Base-by-base conservation (phyloP, 1,284 basidiomycete species). In the Mycosarcoma maydis region DNA sequence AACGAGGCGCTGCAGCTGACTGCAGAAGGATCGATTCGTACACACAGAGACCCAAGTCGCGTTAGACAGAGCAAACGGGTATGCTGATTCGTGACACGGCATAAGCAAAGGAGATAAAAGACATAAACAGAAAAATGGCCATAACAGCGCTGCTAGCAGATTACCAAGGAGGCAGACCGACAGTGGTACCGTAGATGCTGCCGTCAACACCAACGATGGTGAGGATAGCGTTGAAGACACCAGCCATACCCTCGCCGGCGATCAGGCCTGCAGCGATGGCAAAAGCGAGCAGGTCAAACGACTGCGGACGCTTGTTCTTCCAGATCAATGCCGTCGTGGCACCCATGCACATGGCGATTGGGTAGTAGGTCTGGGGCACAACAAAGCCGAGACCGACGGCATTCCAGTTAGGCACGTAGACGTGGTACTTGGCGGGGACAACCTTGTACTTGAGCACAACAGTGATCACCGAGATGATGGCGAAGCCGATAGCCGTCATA, bases 171-270 rank as follows among this genome's bases (percentile, higher is more conserved):
- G 75, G 75, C n/a, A 68, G 8, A 45, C 61, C 75, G 16, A 75
- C 73, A 7, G 27, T 39, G 26, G 55, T 57, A 20, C 73, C 75
- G 34, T 64, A 55, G 17, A 29, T 22, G 6, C 46, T 39, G 24
- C 74, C 74, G 20, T 46, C 45, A 17, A 78, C 75, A 13, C 51
- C 47, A 20, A 62, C 57, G 36, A 81, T 78, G 23, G 75, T 67
- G 9, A 81, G 61, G 51, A 78, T 80, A 22, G 88, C 88, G 70
- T 87, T 87, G 76, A 89, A 85, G 34, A 89, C 87, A 76, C 88
- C 88, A 19, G 87, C 88, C 34, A 89, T 84, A 78, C 88, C 88
- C 77, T 89, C 88, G 36, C 88, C 88, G 19, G 88, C 88, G 43
- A 89, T 84, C 67, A 89, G 80, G 69, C 88, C 88, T 82, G 78